Base-by-base conservation (phyloP, 306 rosid genomes). In the Canavalia ensiformis region DNA sequence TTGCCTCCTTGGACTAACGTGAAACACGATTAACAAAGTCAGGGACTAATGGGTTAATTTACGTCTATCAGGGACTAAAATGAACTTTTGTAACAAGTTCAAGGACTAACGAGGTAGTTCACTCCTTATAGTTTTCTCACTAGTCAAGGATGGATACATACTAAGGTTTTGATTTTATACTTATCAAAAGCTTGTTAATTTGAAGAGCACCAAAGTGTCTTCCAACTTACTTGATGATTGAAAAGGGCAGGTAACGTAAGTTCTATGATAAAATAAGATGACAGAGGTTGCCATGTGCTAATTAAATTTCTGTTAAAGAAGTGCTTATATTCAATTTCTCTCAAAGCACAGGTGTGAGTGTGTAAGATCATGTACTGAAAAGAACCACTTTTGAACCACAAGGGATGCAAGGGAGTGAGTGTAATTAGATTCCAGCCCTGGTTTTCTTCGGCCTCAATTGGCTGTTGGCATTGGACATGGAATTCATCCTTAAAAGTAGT, bases 381-480 rank as follows among this genome's bases (percentile, higher is more conserved):
- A 12, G 45, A 64, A 80, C 62, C 60, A 60, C 11, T 47, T 47
- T 52, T 41, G 52, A 76, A 70, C 70, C 35, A 39, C n/a, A 66
- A 39, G 34, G 72, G 55, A 28, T 68, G 41, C 35, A 7, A 29
- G 9, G 50, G 55, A 79, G 30, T 45, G 47, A n/a, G 0, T 57
- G 49, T 33, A 65, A 41, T 13, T 55, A 25, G 35, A 72, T 39
- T n/a, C 29, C 70, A 34, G 72, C 83, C 37, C 55, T 34, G 63
- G 75, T 72, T 83, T 31, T 18, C 41, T 79, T 45, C 68, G 28
- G 29, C 39, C 58, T 35, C 54, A 51, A 29, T 42, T 52, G 28
- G 8, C 10, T 8, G 10, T 41, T 41, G 45, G 45, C 1, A 67
- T 67, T 18, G 52, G 51, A 76, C 62, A 35, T 76, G 45, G 68